Evolutionary conservation across 257 asterid species (phyloP).

Genomic region (Euphrasia confusa): DNA sequence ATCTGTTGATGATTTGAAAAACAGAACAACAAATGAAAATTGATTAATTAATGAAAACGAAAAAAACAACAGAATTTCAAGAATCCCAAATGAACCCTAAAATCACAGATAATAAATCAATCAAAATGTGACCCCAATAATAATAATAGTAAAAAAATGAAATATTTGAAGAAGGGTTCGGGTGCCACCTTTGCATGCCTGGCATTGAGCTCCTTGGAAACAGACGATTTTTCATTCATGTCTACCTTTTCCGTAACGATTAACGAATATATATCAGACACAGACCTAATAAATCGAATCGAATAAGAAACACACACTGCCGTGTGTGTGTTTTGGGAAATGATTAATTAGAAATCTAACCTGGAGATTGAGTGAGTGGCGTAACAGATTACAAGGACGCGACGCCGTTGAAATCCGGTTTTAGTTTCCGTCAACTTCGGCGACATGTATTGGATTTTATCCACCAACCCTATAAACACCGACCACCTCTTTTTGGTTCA

Average conservation of each 20-base stretch:
- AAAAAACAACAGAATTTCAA: no score
- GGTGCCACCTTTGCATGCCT: slow-evolving; percentile 64
- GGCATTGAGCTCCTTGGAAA: slow-evolving; percentile 80
- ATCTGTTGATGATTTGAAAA: no score
- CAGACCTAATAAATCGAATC: slow-evolving; percentile 3
- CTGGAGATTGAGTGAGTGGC: neutral
- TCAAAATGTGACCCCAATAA: neutral
- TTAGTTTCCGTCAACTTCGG: neutral
- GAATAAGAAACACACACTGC: neutral
- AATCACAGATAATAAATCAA: neutral
- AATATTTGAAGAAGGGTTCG: slow-evolving; percentile 1
- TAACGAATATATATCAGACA: slow-evolving; percentile 1
- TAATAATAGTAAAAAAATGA: neutral
- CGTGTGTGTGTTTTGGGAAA: neutral
- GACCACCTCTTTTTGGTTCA: no score
- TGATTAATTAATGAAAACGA: no score
- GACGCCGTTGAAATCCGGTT: neutral
- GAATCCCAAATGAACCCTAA: neutral
- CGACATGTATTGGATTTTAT: neutral
- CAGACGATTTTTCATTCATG: slow-evolving; percentile 79
- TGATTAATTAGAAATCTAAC: neutral
- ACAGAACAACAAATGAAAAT: no score
- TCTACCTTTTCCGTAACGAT: slow-evolving; percentile 20
- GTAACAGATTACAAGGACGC: neutral
- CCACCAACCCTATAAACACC: neutral